Evolutionary conservation across 73 alveolate species (phyloP), one percentile per base, ranked within the genome.

Genomic region (Symbiodinium natans): DNA sequence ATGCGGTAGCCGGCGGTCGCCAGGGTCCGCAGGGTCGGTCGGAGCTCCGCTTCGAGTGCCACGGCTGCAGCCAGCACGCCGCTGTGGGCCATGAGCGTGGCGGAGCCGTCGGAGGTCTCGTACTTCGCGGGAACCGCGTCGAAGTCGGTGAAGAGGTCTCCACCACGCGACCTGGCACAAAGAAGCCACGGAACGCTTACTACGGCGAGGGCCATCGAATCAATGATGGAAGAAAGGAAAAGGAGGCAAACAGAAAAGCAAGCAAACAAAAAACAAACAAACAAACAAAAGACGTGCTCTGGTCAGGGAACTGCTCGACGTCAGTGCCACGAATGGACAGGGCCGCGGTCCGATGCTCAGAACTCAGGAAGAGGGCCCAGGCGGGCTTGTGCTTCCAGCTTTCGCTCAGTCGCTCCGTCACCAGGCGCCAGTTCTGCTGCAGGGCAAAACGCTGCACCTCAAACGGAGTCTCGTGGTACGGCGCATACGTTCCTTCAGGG

Each of bases 341-440:
- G 31, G 95, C 95, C 1, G 95, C 95, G 42, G 77, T 19, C 31
- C 86, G 86, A 27, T 89, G 73, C 27, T 15, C 27, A 31, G 25
- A 75, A 41, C 75, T 68, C 9, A 71, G 11, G 43, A 89, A 89
- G 34, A 89, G 73, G 38, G 42, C 23, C 43, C 92, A 15, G 6
- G 41, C 77, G 31, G 52, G 42, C 48, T 11, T 7, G 92, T 19
- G 17, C 74, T 83, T 75, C 95, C 95, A 63, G 86, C 95, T 89
- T 21, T 89, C 95, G 0, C 87, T 63, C 59, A 89, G 43, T 29
- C 95, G 86, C 31, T 89, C 95, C 21, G 87, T 89, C 38, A 89
- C 95, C 86, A 89, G 36, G 38, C 95, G 95, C 95, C 95, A 89
- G 74, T 89, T 40, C 86, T 89, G 95, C 39, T 89, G 95, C 42